These are phyloP conservation scores for Orychophragmus violaceus DNA, from an alignment of 345 rosid genomes.

Conservation along the genomic window DNA sequence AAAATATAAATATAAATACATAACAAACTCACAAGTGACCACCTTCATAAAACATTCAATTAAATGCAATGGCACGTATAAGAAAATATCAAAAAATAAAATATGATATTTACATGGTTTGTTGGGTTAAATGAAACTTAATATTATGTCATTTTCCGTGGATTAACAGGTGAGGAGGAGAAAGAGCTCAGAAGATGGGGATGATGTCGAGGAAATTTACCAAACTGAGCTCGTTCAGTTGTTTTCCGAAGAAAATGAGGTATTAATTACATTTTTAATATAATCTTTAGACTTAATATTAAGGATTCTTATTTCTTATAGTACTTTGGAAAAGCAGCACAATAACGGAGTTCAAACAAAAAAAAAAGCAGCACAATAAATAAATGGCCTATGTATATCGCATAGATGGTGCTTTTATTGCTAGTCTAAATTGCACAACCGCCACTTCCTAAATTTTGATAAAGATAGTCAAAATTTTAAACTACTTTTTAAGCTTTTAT, in stretches of 20 bases:
- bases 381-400: neutral
- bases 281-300: neutral
- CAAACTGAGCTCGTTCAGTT: conserved; percentile 82
- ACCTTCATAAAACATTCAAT: conserved; percentile 9
- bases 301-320: neutral
- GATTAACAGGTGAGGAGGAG: conserved; percentile 48
- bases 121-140: neutral
- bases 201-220: conserved; percentile 45
- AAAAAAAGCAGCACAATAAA: too few species aligned
- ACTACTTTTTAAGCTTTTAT: neutral
- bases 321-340: neutral
- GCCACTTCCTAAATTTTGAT: conserved; percentile 4
- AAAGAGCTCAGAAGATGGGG: conserved; percentile 45
- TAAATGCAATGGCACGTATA: conserved; percentile 27
- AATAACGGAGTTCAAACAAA: too few species aligned
- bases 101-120: conserved; percentile 12
- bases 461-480: neutral
- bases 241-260: conserved; percentile 96
- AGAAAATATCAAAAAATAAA: neutral
- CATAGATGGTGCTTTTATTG: conserved; percentile 14
- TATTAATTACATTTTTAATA: conserved; percentile 20
- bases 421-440: conserved; percentile 7
- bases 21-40: conserved; percentile 34
- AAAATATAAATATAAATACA: conserved; percentile 16
- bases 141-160: neutral